phyloP scores from a whole-genome alignment of 306 rosid species.

The Pyrus pyrifolia region DNA sequence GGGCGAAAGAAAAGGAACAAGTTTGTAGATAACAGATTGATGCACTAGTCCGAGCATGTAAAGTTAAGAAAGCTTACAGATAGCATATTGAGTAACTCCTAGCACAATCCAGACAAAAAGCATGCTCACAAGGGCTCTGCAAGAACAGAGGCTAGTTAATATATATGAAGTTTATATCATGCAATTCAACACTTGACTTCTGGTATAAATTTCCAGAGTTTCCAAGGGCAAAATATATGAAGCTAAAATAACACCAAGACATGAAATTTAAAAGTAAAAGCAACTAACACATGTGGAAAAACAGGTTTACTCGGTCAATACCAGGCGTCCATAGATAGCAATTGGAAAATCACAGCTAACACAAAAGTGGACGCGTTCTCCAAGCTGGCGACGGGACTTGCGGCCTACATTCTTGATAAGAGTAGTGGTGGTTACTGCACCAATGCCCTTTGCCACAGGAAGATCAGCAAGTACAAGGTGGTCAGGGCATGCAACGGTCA shows the following conservation, averaged over 20 bases:
- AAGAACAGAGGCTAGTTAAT: conserved; percentile 28
- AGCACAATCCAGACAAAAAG: conserved; percentile 94
- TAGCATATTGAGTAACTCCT: conserved; percentile 91
- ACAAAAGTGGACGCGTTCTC: conserved; percentile 92
- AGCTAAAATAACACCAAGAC: background rate
- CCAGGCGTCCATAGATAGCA: conserved; percentile 89
- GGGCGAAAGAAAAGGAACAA: background rate
- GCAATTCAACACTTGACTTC: conserved; percentile 11
- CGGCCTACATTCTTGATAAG: conserved; percentile 76
- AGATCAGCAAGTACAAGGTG: conserved; percentile 96
- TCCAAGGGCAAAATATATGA: background rate
- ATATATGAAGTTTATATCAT: conserved; percentile 4
- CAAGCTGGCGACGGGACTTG: conserved; percentile 95
- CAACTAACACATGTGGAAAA: background rate
- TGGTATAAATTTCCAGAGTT: background rate
- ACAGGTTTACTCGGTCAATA: conserved; percentile 14
- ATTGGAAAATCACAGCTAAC: conserved; percentile 93
- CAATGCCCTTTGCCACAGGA: conserved; percentile 95
- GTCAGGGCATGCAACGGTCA: conserved; percentile 95
- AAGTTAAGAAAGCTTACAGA: conserved; percentile 52
- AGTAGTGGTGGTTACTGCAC: conserved; percentile 64
- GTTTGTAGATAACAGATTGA: background rate
- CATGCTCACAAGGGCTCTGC: conserved; percentile 99
- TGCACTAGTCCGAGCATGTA: background rate
- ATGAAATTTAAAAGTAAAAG: background rate